Evolutionary conservation across 75 land plant species (phyloP).

Genomic region (Cryptomeria japonica): DNA sequence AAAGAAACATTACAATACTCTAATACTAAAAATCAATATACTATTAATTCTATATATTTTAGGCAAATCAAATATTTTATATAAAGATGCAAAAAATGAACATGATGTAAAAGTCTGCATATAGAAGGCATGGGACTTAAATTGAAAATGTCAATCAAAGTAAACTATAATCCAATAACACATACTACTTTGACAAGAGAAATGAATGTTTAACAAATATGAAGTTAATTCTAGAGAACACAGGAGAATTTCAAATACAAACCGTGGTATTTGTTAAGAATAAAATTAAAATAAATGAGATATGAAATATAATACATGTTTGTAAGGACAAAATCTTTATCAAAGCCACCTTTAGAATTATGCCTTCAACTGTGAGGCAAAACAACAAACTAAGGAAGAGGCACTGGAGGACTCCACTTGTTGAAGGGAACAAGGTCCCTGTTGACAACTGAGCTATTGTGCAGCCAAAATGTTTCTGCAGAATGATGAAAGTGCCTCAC

Average conservation of each 20-base stretch:
- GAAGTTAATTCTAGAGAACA: neutral
- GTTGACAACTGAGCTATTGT: conserved; percentile 72
- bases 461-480: conserved; percentile 90
- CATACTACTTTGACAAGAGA: neutral
- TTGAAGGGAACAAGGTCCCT: conserved; percentile 56
- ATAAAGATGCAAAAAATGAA: neutral
- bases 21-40: neutral
- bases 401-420: conserved; percentile 76
- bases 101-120: too few species aligned
- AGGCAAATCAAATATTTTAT: neutral
- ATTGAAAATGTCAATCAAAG: neutral
- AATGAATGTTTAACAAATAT: neutral
- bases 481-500: conserved; percentile 84
- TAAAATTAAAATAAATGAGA: neutral
- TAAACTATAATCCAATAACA: neutral
- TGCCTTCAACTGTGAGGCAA: neutral
- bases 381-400: conserved; percentile 50
- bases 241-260: neutral
- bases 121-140: neutral
- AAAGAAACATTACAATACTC: too few species aligned
- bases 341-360: neutral
- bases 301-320: neutral
- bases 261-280: neutral
- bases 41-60: too few species aligned
- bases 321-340: neutral